These are phyloP conservation scores for Neofusicoccum kwambonambiense DNA, from an alignment of 2,329 filamentous ascomycete genomes.

Conservation along the genomic window DNA sequence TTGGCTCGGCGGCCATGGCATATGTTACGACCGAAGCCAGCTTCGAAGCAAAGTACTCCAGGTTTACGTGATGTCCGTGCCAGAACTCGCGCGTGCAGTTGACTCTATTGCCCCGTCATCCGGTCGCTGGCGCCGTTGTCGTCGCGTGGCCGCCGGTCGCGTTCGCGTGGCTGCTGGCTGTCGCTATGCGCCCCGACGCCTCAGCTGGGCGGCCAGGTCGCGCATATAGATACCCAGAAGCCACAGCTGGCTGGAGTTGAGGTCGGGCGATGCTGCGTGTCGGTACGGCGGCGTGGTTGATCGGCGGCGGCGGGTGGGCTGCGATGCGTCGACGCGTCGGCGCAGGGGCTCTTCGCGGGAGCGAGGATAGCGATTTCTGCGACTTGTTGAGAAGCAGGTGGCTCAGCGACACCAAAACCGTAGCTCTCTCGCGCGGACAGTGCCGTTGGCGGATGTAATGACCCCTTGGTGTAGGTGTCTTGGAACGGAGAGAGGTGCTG, in stretches of 20 bases:
- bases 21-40: conserved; percentile 42
- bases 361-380: conserved; percentile 28
- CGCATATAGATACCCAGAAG: conserved; percentile 3
- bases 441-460: conserved; percentile 22
- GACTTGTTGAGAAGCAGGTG: conserved; percentile 31
- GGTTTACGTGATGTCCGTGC: conserved; percentile 17
- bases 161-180: conserved; percentile 1
- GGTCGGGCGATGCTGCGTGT: conserved; percentile 6
- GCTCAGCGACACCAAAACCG: conserved; percentile 35
- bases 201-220: background rate
- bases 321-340: conserved; percentile 12
- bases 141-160: conserved; percentile 14
- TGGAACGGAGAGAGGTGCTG: conserved; percentile 17
- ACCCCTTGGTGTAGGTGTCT: conserved; percentile 16
- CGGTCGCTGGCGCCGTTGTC: conserved; percentile 3
- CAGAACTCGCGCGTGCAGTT: background rate
- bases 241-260: background rate
- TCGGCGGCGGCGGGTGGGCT: conserved; percentile 15
- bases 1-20: conserved; percentile 42
- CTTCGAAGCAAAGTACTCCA: conserved; percentile 28
- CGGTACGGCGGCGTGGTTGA: conserved; percentile 9
- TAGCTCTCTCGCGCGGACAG: conserved; percentile 27
- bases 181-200: conserved; percentile 15
- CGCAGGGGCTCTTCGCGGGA: conserved; percentile 15
- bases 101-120: conserved; percentile 9